These are phyloP conservation scores for Apiospora marii DNA, from an alignment of 2,329 filamentous ascomycete species.

Conservation along the genomic window DNA sequence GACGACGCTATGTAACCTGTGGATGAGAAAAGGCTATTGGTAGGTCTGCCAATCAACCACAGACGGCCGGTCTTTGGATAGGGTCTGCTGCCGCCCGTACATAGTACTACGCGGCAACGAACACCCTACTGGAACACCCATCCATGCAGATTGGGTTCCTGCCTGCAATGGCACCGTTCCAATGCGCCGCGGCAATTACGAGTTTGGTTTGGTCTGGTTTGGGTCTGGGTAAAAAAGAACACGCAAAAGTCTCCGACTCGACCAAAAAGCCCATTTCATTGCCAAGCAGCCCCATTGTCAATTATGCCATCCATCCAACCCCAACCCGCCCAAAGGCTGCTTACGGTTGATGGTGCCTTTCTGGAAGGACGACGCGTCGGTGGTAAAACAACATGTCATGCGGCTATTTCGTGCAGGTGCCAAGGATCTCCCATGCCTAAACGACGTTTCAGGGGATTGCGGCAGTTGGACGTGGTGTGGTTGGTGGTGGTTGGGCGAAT, in stretches of 20 bases:
- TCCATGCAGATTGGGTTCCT: background rate
- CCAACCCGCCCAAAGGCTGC: background rate
- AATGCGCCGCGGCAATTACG: background rate
- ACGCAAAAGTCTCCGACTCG: background rate
- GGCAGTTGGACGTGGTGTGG: background rate
- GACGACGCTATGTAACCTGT: background rate
- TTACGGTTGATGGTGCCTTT: background rate
- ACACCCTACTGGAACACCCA: background rate
- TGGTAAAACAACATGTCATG: background rate
- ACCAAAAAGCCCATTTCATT: background rate
- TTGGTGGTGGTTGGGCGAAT: background rate
- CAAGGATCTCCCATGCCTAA: background rate
- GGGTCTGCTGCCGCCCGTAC: background rate
- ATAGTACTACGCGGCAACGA: too few species aligned
- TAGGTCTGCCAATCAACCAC: background rate
- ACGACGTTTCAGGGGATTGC: constrained; percentile 4
- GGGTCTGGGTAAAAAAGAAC: background rate
- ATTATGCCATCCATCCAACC: background rate
- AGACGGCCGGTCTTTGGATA: background rate
- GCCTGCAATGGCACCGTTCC: background rate
- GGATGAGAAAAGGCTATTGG: background rate
- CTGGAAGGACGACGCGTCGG: background rate
- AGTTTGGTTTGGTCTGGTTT: background rate
- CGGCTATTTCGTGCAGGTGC: background rate
- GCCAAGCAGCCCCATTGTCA: background rate